Percentiles rank a stretch among this genome's conserved stretches.
These are phyloP conservation scores for Triadica sebifera DNA, from an alignment of 345 rosid species.

Conservation along the genomic window DNA sequence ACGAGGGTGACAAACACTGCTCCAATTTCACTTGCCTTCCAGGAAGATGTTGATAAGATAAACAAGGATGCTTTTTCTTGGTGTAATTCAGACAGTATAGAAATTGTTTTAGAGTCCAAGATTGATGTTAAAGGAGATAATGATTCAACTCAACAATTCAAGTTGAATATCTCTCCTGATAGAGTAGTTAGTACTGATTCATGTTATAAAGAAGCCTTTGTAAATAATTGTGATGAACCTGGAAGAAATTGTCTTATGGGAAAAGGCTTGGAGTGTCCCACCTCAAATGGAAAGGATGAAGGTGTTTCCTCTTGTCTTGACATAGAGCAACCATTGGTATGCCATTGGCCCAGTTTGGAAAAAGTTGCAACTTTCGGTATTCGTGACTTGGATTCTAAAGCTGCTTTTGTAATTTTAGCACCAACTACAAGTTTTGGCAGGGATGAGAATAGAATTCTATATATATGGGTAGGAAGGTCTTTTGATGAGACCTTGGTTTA, in stretches of 20 bases:
- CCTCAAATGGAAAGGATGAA: conserved; percentile 24
- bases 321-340: conserved; percentile 43
- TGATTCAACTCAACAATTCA: conserved; percentile 28
- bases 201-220: conserved; percentile 32
- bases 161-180: conserved; percentile 35
- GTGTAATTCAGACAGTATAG: conserved; percentile 44
- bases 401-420: conserved; percentile 55
- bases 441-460: conserved; percentile 47
- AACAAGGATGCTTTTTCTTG: conserved; percentile 35
- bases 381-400: conserved; percentile 54
- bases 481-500: conserved; percentile 40
- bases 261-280: conserved; percentile 20
- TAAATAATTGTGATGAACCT: conserved; percentile 30
- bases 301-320: conserved; percentile 26
- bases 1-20: conserved; percentile 29
- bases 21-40: conserved; percentile 22
- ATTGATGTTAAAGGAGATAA: conserved; percentile 36
- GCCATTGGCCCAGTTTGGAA: conserved; percentile 75
- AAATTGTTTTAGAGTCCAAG: conserved; percentile 51
- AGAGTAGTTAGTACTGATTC: conserved; percentile 36
- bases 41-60: conserved; percentile 32
- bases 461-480: conserved; percentile 84
- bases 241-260: conserved; percentile 20
- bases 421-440: conserved; percentile 41
- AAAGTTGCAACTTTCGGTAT: conserved; percentile 40